These are phyloP conservation scores for Collybia sordida DNA, from an alignment of 768 basidiomycete species.

Conservation along the genomic window DNA sequence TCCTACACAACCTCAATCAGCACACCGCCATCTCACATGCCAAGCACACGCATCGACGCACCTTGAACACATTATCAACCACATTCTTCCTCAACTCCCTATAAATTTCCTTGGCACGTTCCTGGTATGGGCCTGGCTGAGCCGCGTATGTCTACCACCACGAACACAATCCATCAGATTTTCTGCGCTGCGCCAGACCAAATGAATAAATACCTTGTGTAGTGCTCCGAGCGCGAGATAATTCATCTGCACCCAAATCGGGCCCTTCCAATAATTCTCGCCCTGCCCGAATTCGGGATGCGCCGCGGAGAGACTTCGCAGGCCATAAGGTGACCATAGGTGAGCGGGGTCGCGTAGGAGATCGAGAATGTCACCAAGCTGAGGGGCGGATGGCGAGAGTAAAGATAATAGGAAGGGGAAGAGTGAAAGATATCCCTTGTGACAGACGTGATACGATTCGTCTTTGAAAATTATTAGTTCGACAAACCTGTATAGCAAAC, in stretches of 20 bases:
- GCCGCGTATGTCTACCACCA: constrained; percentile 66
- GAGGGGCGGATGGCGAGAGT: constrained; percentile 73
- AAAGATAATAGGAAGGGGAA: constrained; percentile 91
- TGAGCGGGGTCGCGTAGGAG: constrained; percentile 77
- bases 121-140: constrained; percentile 79
- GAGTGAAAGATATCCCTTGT: constrained; percentile 90
- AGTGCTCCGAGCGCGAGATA: constrained; percentile 82
- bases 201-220: constrained; percentile 53
- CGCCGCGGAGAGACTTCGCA: constrained; percentile 84
- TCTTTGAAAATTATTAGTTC: constrained; percentile 44
- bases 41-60: constrained; percentile 11
- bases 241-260: constrained; percentile 98
- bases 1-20: constrained; percentile 48
- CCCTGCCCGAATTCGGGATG: constrained; percentile 90
- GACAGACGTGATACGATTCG: constrained; percentile 88
- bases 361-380: constrained; percentile 79
- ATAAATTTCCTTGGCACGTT: constrained; percentile 77
- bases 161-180: background rate
- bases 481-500: background rate
- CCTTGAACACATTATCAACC: constrained; percentile 77
- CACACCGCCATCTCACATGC: too few relatives aligned
- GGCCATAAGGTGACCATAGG: constrained; percentile 89
- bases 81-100: constrained; percentile 77
- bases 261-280: constrained; percentile 97
- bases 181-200: background rate